phyloP scores from a whole-genome alignment of 257 asterid species.

The Solanum arcanum region DNA sequence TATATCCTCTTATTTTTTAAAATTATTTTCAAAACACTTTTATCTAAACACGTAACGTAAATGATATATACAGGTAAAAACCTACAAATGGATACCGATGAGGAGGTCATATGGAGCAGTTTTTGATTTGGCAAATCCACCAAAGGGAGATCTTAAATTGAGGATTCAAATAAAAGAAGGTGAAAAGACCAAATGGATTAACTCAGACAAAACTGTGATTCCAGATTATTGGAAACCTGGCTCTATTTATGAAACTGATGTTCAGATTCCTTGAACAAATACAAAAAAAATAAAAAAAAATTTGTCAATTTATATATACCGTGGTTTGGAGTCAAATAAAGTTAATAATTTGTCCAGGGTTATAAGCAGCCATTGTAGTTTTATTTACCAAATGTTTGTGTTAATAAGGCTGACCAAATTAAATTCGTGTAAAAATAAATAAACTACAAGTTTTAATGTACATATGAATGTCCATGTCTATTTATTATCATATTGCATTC shows the following conservation, averaged over 20 bases:
- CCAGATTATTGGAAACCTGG: conserved; percentile 12
- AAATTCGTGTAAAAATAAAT: neutral
- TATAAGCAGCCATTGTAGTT: neutral
- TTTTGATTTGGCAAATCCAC: conserved; percentile 11
- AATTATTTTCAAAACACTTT: neutral
- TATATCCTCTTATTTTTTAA: too few species aligned
- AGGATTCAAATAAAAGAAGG: conserved; percentile 6
- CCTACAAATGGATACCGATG: conserved; percentile 1
- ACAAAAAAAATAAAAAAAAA: neutral
- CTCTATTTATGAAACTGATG: conserved; percentile 4
- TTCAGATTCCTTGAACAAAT: conserved; percentile 6
- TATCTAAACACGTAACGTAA: neutral
- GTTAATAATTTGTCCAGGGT: neutral
- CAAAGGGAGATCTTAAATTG: neutral
- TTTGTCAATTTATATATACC: neutral
- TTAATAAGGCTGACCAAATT: neutral
- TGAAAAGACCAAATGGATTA: conserved; percentile 3
- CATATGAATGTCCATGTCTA: too few species aligned
- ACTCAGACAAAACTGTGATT: neutral
- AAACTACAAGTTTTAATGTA: neutral
- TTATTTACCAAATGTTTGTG: neutral
- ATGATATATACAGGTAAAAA: neutral
- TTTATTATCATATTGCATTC: too few species aligned
- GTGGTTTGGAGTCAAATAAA: neutral
- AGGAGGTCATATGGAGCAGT: conserved; percentile 17